Evolutionary conservation across 768 basidiomycete genomes (phyloP).

Genomic region (Russula ochroleuca): DNA sequence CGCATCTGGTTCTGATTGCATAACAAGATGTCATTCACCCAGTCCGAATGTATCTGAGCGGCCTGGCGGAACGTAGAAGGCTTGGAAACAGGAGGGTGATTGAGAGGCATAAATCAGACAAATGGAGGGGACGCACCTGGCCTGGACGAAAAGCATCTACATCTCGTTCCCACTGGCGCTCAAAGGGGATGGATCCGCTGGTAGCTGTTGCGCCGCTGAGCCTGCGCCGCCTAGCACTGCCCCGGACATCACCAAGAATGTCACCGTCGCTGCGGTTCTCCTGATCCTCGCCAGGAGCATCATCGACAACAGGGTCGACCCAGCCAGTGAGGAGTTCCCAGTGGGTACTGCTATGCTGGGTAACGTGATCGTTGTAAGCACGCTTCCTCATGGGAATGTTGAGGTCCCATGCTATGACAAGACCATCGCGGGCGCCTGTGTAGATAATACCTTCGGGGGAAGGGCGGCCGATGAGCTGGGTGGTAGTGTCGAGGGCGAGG

Average conservation of each 20-base stretch:
- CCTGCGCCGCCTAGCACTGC: constrained; percentile 35
- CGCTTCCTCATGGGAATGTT: constrained; percentile 57
- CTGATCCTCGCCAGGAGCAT: constrained; percentile 60
- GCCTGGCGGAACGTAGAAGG: constrained; percentile 76
- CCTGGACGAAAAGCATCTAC: constrained; percentile 44
- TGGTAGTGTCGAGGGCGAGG: constrained; percentile 83
- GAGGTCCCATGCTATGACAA: constrained; percentile 86
- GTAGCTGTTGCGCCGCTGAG: constrained; percentile 33
- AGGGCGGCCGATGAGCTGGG: constrained; percentile 59
- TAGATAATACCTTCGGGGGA: constrained; percentile 85
- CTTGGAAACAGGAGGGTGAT: constrained; percentile 32
- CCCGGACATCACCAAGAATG: constrained; percentile 66
- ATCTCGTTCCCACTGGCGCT: constrained; percentile 81
- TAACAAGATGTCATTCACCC: constrained; percentile 92
- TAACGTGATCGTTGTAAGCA: constrained; percentile 32
- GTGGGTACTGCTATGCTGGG: constrained; percentile 35
- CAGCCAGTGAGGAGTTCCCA: constrained; percentile 88
- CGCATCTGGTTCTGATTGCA: constrained; percentile 90
- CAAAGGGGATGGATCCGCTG: constrained; percentile 47
- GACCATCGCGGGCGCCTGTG: constrained; percentile 83
- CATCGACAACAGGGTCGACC: constrained; percentile 64
- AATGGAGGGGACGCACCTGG: constrained; percentile 40
- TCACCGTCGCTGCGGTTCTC: constrained; percentile 68
- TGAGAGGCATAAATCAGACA: neutral
- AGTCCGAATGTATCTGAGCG: constrained; percentile 86